Conservation (phyloP, 2,329 filamentous ascomycete genomes). For the Microsporum canis region DNA sequence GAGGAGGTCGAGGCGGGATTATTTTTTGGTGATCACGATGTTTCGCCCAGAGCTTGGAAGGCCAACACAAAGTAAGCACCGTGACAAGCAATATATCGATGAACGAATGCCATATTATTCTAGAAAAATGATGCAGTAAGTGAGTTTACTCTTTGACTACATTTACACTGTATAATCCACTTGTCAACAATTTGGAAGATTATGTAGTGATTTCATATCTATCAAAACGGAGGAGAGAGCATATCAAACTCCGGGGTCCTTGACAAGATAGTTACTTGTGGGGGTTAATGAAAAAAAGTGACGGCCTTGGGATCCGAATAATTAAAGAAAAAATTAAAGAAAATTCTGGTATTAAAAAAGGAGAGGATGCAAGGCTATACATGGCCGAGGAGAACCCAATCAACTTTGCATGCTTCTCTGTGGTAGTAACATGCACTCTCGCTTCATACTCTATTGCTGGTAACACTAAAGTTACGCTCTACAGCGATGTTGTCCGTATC, state of each 20-base stretch:
- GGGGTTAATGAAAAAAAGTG: not conserved
- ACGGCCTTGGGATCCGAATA: not conserved
- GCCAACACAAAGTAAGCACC: too few relatives aligned
- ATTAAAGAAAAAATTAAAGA: not conserved
- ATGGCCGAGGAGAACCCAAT: not conserved
- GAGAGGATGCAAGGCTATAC: not conserved
- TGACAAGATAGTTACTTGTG: not conserved
- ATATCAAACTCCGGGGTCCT: not conserved
- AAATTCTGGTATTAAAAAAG: not conserved
- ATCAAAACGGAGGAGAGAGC: too few relatives aligned
- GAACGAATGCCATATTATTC: too few relatives aligned
- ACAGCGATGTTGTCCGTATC: constrained; percentile 7
- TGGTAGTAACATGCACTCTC: not conserved
- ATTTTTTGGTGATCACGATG: not conserved
- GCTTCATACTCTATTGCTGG: constrained; percentile 6
- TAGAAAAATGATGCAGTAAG: too few relatives aligned
- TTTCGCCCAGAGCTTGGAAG: not conserved
- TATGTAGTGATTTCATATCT: too few relatives aligned
- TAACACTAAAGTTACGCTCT: constrained; percentile 13
- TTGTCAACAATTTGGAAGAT: too few relatives aligned
- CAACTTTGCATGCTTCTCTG: not conserved
- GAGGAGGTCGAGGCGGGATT: not conserved
- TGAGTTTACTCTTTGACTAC: too few relatives aligned
- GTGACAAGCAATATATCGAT: too few relatives aligned
- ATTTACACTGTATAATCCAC: too few relatives aligned